Conservation (phyloP, 2,329 filamentous ascomycete genomes). For the Capronia epimyces region DNA sequence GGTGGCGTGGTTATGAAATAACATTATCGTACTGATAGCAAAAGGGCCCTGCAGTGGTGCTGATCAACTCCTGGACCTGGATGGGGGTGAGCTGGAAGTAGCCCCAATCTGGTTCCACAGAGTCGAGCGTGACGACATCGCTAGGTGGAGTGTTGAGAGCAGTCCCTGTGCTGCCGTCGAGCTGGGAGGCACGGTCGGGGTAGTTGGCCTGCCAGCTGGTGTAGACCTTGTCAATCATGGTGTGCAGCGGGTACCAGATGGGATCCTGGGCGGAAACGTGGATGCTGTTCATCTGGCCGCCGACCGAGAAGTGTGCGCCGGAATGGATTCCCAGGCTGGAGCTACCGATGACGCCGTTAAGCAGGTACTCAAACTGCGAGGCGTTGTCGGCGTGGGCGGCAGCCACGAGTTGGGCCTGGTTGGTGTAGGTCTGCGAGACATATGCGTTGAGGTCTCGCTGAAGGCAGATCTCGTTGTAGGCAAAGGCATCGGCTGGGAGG, state of each 20-base stretch:
- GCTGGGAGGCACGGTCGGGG: slow-evolving; percentile 20
- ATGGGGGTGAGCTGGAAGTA: slow-evolving; percentile 22
- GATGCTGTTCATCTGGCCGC: slow-evolving; percentile 28
- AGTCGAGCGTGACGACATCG: slow-evolving; percentile 26
- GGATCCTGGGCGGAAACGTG: slow-evolving; percentile 28
- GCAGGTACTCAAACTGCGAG: slow-evolving; percentile 22
- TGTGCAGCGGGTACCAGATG: slow-evolving; percentile 29
- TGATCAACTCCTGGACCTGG: slow-evolving; percentile 25
- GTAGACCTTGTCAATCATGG: slow-evolving; percentile 29
- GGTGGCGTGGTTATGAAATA: slow-evolving; percentile 4
- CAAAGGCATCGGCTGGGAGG: slow-evolving; percentile 23
- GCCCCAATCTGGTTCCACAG: slow-evolving; percentile 25
- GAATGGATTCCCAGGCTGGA: slow-evolving; percentile 27
- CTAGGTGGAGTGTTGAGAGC: slow-evolving; percentile 26
- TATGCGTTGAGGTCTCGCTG: slow-evolving; percentile 28
- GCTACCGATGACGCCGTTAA: slow-evolving; percentile 28
- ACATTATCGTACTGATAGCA: slow-evolving; percentile 29
- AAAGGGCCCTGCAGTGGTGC: slow-evolving; percentile 28
- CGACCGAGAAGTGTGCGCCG: slow-evolving; percentile 28
- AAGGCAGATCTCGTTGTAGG: slow-evolving; percentile 27
- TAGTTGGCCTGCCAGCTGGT: slow-evolving; percentile 27
- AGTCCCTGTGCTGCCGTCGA: slow-evolving; percentile 25
- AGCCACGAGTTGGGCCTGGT: slow-evolving; percentile 17
- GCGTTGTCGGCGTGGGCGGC: slow-evolving; percentile 26
- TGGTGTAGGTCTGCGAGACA: slow-evolving; percentile 27